Conservation (phyloP, 75 land plant species). For the Cryptomeria japonica region DNA sequence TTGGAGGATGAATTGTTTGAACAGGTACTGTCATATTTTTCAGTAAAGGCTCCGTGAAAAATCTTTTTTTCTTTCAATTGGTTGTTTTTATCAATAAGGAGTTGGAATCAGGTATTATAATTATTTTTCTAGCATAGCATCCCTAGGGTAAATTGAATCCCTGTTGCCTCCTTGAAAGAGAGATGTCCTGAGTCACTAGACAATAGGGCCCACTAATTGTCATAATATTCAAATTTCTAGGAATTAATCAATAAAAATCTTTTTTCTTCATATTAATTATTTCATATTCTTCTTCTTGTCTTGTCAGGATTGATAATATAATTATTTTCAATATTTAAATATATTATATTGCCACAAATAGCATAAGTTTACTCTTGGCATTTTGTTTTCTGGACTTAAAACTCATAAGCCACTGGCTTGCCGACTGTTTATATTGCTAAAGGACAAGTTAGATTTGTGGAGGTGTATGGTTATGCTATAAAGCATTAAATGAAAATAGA, state of each 20-base stretch:
- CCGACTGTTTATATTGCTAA: neutral
- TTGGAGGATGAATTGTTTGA: slow-evolving; percentile 70
- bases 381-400: neutral
- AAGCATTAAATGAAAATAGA: neutral
- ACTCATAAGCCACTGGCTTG: neutral
- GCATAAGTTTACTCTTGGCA: neutral
- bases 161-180: no score
- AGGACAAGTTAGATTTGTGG: neutral
- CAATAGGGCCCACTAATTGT: no score
- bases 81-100: neutral
- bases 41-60: neutral
- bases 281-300: no score
- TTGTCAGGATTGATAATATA: no score
- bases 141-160: no score
- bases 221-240: no score
- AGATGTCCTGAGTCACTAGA: no score
- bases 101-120: neutral
- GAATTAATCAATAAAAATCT: no score
- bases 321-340: no score
- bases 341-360: neutral
- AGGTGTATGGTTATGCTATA: no score
- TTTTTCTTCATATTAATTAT: no score
- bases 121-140: no score
- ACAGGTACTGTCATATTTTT: slow-evolving; percentile 46
- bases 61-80: slow-evolving; percentile 8